phyloP scores from a whole-genome alignment of 768 basidiomycete species.

The Termitomyces titanicus region DNA sequence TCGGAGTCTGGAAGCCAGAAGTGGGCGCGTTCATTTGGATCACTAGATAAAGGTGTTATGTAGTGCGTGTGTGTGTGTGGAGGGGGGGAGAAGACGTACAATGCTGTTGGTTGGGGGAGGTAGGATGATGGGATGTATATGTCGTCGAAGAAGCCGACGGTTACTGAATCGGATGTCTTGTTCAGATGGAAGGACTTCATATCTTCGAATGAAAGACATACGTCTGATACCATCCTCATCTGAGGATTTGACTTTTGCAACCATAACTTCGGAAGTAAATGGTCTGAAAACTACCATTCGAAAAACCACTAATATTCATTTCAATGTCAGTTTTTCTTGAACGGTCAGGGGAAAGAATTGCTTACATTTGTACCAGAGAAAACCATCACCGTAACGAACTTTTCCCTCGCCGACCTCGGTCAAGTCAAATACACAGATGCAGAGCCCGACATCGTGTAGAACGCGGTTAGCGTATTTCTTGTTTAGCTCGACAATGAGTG shows the following conservation, averaged over 20 bases:
- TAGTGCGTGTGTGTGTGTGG: neutral
- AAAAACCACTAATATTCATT: constrained; percentile 63
- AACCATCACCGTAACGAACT: constrained; percentile 92
- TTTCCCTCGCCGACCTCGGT: constrained; percentile 86
- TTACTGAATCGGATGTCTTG: constrained; percentile 44
- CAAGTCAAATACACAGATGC: constrained; percentile 87
- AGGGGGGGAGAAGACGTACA: constrained; percentile 43
- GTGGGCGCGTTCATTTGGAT: constrained; percentile 77
- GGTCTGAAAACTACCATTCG: constrained; percentile 90
- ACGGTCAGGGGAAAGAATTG: neutral
- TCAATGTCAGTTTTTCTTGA: neutral
- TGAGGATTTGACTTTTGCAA: constrained; percentile 86
- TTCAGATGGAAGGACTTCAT: neutral
- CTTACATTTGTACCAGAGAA: constrained; percentile 90
- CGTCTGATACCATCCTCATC: constrained; percentile 83
- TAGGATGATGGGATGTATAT: constrained; percentile 79
- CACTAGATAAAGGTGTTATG: constrained; percentile 37
- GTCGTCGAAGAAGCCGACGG: constrained; percentile 91
- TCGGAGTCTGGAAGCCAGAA: constrained; percentile 76
- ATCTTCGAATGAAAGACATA: constrained; percentile 32
- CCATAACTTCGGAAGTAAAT: constrained; percentile 83
- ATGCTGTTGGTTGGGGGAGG: constrained; percentile 78
- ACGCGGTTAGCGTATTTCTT: constrained; percentile 94
- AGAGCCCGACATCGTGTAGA: constrained; percentile 87
- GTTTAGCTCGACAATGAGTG: constrained; percentile 83